Percentiles rank a stretch among this genome's conserved stretches.
Evolutionary conservation across 371 early-diverging fungal genomes (phyloP).

Genomic region (Funneliformis caledonium): DNA sequence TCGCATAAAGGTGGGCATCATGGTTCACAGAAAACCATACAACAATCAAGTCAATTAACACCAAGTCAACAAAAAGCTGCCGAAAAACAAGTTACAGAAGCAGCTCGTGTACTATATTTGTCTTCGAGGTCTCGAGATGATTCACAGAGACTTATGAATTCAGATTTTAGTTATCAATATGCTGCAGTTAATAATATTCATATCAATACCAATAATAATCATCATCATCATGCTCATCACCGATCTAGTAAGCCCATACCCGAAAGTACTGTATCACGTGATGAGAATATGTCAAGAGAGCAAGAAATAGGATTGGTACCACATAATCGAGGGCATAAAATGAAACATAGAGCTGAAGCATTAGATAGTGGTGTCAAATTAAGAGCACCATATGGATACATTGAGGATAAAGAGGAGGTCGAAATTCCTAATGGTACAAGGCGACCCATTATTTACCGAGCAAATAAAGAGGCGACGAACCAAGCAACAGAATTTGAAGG

Average conservation of each 20-base stretch:
- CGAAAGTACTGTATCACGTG: neutral
- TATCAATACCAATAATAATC: neutral
- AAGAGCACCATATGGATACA: slow-evolving; percentile 37
- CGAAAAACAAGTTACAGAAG: neutral
- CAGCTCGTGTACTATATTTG: neutral
- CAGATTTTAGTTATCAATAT: neutral
- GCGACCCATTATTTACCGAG: slow-evolving; percentile 31
- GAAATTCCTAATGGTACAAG: slow-evolving; percentile 25
- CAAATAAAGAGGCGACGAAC: neutral
- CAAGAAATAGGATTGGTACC: slow-evolving; percentile 34
- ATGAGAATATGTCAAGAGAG: slow-evolving; percentile 1
- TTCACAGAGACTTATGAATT: slow-evolving; percentile 19
- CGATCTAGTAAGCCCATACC: neutral
- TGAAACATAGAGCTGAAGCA: slow-evolving; percentile 25
- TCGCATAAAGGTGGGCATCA: neutral
- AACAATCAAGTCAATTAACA: neutral
- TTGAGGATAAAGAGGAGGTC: slow-evolving; percentile 29
- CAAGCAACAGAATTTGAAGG: neutral
- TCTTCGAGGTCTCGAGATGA: neutral
- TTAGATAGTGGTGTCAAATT: slow-evolving; percentile 21
- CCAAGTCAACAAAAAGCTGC: neutral
- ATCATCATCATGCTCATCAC: neutral
- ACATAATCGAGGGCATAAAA: slow-evolving; percentile 38
- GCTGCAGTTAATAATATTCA: neutral
- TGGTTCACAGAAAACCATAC: neutral